Conservation (phyloP, 306 rosid species). For the Dryas octopetala region DNA sequence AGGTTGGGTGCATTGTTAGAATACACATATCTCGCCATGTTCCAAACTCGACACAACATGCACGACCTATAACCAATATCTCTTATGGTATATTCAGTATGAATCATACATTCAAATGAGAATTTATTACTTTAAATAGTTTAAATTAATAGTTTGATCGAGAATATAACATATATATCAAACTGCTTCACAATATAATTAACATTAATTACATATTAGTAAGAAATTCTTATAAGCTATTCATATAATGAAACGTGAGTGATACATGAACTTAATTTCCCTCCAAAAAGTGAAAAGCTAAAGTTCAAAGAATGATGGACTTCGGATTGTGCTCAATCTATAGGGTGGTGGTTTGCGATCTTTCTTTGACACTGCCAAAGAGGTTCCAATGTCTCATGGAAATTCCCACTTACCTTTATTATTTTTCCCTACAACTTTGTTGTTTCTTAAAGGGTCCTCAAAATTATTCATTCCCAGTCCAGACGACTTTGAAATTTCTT, state of each 20-base stretch:
- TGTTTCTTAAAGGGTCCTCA: slow-evolving; percentile 52
- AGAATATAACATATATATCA: too few relatives aligned
- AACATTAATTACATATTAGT: too few relatives aligned
- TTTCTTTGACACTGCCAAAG: slow-evolving; percentile 1
- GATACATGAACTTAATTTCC: not conserved
- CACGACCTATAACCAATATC: too few relatives aligned
- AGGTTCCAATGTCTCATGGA: slow-evolving; percentile 3
- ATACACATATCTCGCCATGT: too few relatives aligned
- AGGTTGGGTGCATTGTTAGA: too few relatives aligned
- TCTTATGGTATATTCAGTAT: too few relatives aligned
- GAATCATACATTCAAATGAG: too few relatives aligned
- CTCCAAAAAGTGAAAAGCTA: slow-evolving; percentile 4
- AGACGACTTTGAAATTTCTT: slow-evolving; percentile 18
- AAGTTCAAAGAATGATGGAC: slow-evolving; percentile 14
- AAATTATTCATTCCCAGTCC: slow-evolving; percentile 36
- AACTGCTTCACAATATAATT: too few relatives aligned
- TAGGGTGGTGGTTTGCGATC: slow-evolving; percentile 4
- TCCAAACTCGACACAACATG: too few relatives aligned
- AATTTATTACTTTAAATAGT: too few relatives aligned
- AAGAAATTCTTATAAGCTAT: too few relatives aligned
- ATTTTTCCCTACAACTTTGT: slow-evolving; percentile 26
- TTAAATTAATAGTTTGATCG: too few relatives aligned
- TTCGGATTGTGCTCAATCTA: slow-evolving; percentile 8
- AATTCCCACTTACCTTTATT: slow-evolving; percentile 14
- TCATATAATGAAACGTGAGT: not conserved